Percentiles rank a stretch among this genome's conserved stretches.
phyloP scores from a whole-genome alignment of 768 basidiomycete genomes.

The Trametes cingulata region DNA sequence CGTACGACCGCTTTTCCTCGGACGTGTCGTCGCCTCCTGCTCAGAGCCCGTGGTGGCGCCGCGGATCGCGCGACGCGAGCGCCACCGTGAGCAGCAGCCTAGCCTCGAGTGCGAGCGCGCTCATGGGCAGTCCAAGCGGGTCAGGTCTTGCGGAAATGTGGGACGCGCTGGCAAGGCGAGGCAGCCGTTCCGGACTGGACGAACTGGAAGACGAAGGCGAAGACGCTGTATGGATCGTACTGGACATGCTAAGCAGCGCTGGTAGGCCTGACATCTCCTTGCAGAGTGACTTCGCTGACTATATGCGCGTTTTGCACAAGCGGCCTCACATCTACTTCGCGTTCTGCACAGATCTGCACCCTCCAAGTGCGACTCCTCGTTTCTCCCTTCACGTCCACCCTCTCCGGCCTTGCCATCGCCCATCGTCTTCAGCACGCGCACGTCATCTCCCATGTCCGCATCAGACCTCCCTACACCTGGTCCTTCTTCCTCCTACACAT shows the following conservation, averaged over 20 bases:
- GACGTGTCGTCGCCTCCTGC: neutral
- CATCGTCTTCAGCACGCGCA: slow-evolving; percentile 24
- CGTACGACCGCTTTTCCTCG: neutral
- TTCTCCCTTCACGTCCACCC: slow-evolving; percentile 20
- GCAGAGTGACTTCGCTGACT: neutral
- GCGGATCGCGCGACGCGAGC: slow-evolving; percentile 23
- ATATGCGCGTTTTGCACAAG: slow-evolving; percentile 7
- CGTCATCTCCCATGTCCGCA: slow-evolving; percentile 12
- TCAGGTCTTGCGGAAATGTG: slow-evolving; percentile 13
- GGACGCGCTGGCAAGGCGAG: slow-evolving; percentile 15
- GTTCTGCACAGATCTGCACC: slow-evolving; percentile 29
- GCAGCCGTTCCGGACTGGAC: slow-evolving; percentile 11
- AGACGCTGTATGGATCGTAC: slow-evolving; percentile 25
- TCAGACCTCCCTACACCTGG: slow-evolving; percentile 3
- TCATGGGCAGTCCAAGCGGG: slow-evolving; percentile 12
- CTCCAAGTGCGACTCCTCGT: slow-evolving; percentile 19
- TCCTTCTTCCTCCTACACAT: slow-evolving; percentile 1
- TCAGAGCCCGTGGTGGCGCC: slow-evolving; percentile 22
- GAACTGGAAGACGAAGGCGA: slow-evolving; percentile 10
- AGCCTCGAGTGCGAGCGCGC: slow-evolving; percentile 8
- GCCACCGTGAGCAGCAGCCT: slow-evolving; percentile 9
- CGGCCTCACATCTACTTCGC: slow-evolving; percentile 23
- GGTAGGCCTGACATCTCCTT: slow-evolving; percentile 17
- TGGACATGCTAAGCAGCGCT: slow-evolving; percentile 27
- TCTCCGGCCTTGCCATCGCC: slow-evolving; percentile 19